Conservation (phyloP, 2,329 filamentous ascomycete species). For the Trichophyton equinum region DNA sequence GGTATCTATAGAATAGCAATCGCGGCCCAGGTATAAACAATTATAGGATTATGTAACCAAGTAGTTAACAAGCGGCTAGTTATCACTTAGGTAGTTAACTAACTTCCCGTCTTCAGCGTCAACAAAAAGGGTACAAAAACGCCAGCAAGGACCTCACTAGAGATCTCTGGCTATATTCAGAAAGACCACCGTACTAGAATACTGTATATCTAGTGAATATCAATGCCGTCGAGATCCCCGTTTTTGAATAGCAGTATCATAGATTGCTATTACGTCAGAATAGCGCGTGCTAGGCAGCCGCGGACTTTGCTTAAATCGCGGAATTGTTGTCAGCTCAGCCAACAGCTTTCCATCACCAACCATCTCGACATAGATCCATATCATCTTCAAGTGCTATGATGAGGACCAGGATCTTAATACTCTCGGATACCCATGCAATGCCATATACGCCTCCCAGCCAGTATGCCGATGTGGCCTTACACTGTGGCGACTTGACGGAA, state of each 20-base stretch:
- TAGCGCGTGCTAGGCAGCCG: background rate
- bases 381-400: background rate
- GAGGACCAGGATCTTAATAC: conserved; percentile 30
- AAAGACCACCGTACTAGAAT: background rate
- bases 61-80: too few species aligned
- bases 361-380: background rate
- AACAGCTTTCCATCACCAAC: background rate
- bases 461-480: conserved; percentile 38
- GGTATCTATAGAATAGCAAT: background rate
- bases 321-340: background rate
- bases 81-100: too few species aligned
- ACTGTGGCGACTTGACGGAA: conserved; percentile 43
- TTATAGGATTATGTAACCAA: background rate
- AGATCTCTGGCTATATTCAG: background rate
- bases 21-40: background rate
- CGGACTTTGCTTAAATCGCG: background rate
- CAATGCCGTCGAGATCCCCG: background rate
- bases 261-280: background rate
- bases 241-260: background rate
- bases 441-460: conserved; percentile 19
- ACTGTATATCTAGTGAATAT: background rate
- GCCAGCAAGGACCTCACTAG: background rate
- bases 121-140: background rate
- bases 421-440: conserved; percentile 37
- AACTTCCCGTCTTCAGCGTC: background rate